Evolutionary conservation across 257 asterid species (phyloP), one percentile per base, ranked within the genome.

Genomic region (Ballota nigra): DNA sequence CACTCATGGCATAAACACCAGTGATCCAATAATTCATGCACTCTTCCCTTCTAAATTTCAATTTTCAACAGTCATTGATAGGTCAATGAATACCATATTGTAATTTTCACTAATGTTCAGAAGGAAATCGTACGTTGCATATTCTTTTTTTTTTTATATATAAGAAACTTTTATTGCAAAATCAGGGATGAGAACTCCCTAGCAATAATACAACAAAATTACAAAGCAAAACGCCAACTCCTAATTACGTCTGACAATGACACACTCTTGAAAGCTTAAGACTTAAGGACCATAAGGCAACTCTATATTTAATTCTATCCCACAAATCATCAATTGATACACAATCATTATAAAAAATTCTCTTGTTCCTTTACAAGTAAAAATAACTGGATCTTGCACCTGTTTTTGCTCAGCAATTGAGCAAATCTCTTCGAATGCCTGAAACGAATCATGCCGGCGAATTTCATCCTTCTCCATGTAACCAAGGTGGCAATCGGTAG

Each of bases 381-480:
- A 43, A n/a, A 74, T 66, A 18, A 55, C 59, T 34, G 38, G 22
- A 62, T 19, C 8, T 5, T 36, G 49, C 43, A 86, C 99, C 97
- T 92, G 83, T 51, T 92, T 95, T 83, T 92, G 89, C 86, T 86
- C 97, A 4, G 99, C 98, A 53, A 95, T 95, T 7, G 97, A 85
- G 86, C 99, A 95, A 72, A 95, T 95, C 89, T 95, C 99, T 69
- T 95, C 98, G 71, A 95, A 95, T 34, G 99, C 92, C 89, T 83
- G 89, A 73, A 95, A 92, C 0, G 98, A 95, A 78, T 95, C 99
- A 5, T 94, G 96, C 82, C 99, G 80, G 29, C 99, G 95, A 55
- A 91, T 77, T 81, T 94, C 99, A 81, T 94, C 96, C 89, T 88
- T 94, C 87, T 94, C 99, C 97, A 94, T 89, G 72, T 94, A 94